Evolutionary conservation across 1,284 basidiomycete species (phyloP).

Genomic region (Neotropicomus parvogracilis): DNA sequence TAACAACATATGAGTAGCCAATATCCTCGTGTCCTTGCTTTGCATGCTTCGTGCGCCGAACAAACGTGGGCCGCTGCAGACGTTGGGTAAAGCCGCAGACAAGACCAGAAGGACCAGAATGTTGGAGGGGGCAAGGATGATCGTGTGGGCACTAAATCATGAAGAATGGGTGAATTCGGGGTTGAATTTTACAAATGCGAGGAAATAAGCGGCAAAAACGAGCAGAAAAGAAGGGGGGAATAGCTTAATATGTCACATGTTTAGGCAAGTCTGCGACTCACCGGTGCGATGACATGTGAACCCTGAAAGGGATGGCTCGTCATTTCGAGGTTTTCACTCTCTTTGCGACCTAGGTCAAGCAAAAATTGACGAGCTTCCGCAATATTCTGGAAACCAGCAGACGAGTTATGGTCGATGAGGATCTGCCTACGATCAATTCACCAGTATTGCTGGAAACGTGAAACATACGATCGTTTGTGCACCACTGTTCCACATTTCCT

Average conservation of each 20-base stretch:
- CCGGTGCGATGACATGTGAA: conserved; percentile 81
- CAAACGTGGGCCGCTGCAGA: conserved; percentile 80
- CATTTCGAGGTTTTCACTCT: conserved; percentile 45
- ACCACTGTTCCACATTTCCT: conserved; percentile 87
- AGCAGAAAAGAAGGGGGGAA: conserved; percentile 4
- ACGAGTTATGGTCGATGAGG: conserved; percentile 82
- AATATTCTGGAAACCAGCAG: conserved; percentile 76
- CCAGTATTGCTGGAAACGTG: conserved; percentile 16
- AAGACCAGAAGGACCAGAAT: conserved; percentile 44
- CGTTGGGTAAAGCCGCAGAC: conserved; percentile 87
- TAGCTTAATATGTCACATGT: conserved; percentile 7
- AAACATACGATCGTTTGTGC: conserved; percentile 70
- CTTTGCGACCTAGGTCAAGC: conserved; percentile 62
- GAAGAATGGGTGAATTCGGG: conserved; percentile 11
- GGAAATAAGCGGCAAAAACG: conserved; percentile 10
- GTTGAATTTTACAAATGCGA: conserved; percentile 19
- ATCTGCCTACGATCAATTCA: conserved; percentile 45
- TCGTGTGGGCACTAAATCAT: conserved; percentile 85
- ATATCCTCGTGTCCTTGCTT: conserved; percentile 80
- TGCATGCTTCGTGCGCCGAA: conserved; percentile 85
- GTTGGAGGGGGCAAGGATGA: conserved; percentile 72
- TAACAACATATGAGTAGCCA: conserved; percentile 88
- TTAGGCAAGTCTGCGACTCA: conserved; percentile 37
- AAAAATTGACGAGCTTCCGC: conserved; percentile 81
- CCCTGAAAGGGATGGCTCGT: conserved; percentile 43